phyloP scores from a whole-genome alignment of 2,329 filamentous ascomycete species.

The Davidsoniella australis region DNA sequence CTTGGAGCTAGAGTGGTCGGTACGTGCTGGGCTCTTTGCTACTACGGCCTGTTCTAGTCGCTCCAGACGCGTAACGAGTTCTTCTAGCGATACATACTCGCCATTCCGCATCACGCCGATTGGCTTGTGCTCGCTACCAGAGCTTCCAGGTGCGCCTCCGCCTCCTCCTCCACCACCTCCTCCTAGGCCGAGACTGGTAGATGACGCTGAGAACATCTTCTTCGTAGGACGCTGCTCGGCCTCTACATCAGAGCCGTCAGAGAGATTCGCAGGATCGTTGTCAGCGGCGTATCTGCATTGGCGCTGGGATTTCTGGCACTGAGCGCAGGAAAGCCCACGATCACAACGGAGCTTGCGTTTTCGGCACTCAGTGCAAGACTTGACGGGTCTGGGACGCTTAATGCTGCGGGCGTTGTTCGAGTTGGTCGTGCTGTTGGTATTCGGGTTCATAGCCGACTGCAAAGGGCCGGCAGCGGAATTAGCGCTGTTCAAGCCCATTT shows the following conservation, averaged over 20 bases:
- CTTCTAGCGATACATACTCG: slow-evolving; percentile 24
- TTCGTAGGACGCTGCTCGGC: slow-evolving; percentile 16
- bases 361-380: slow-evolving; percentile 38
- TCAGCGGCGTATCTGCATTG: slow-evolving; percentile 33
- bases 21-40: slow-evolving; percentile 24
- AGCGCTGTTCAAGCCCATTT: background rate
- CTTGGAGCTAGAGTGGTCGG: slow-evolving; percentile 16
- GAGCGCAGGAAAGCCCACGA: slow-evolving; percentile 36
- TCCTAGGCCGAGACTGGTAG: background rate
- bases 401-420: slow-evolving; percentile 22
- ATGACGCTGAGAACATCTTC: slow-evolving; percentile 13
- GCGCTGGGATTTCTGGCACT: slow-evolving; percentile 40
- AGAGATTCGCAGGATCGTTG: slow-evolving; percentile 30
- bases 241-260: slow-evolving; percentile 31
- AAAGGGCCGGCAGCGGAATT: background rate
- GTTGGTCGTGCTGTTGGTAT: background rate
- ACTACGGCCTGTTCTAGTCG: slow-evolving; percentile 34
- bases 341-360: slow-evolving; percentile 42
- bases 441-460: slow-evolving; percentile 1
- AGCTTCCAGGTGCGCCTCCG: background rate
- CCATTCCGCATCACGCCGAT: slow-evolving; percentile 14
- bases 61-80: slow-evolving; percentile 33
- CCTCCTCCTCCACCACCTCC: background rate
- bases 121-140: background rate
- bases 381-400: slow-evolving; percentile 36